Conservation (phyloP, 1,284 basidiomycete species). For the Boletus subluridellus region DNA sequence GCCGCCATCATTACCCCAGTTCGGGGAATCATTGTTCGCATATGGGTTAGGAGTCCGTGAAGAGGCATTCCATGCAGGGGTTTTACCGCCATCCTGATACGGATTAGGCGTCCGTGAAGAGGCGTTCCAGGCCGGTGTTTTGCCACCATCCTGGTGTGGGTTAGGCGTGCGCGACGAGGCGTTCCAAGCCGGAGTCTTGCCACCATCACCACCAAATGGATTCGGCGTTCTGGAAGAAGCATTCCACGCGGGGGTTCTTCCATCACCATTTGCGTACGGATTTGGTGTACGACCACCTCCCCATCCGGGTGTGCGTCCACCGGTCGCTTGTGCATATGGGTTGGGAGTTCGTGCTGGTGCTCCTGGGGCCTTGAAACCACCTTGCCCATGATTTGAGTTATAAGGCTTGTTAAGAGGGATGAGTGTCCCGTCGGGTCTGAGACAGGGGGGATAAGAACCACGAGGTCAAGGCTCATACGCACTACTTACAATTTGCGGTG, state of each 20-base stretch:
- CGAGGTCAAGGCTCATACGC: not conserved
- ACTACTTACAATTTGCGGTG: conserved; percentile 73
- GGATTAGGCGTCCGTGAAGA: conserved; percentile 60
- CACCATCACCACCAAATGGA: conserved; percentile 51
- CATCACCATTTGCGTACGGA: conserved; percentile 50
- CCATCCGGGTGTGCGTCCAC: conserved; percentile 44
- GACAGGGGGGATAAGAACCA: conserved; percentile 3
- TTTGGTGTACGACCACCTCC: conserved; percentile 53
- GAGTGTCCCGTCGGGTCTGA: conserved; percentile 55
- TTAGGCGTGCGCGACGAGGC: conserved; percentile 58
- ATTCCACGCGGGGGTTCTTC: conserved; percentile 63
- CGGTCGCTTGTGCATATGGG: conserved; percentile 34
- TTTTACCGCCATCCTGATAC: conserved; percentile 49
- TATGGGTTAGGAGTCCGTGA: conserved; percentile 63
- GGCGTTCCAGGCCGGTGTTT: conserved; percentile 58
- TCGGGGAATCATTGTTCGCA: conserved; percentile 22
- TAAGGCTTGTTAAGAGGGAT: conserved; percentile 40
- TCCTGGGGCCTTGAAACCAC: conserved; percentile 32
- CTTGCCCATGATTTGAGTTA: conserved; percentile 24
- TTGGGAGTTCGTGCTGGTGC: conserved; percentile 38
- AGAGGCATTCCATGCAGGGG: conserved; percentile 54
- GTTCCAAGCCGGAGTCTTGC: conserved; percentile 65
- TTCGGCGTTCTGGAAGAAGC: conserved; percentile 57
- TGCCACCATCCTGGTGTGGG: conserved; percentile 54
- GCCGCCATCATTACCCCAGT: conserved; percentile 38